Evolutionary conservation across 805 yeast species (phyloP), one percentile per base, ranked within the genome.

Genomic region (Kodamaea jinghongensis): DNA sequence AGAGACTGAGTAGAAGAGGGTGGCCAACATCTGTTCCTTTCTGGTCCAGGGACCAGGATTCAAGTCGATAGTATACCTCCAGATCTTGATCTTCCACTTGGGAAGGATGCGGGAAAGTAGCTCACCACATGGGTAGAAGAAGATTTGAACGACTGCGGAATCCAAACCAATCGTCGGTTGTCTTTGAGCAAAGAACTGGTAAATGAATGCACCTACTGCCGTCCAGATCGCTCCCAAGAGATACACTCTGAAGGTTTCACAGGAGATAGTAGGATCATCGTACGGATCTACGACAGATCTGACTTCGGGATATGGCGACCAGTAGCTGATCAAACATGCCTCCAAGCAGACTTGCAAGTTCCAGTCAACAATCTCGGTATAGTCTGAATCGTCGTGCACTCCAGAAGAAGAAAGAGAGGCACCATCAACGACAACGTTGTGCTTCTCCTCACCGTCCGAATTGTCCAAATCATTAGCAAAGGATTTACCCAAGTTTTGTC

Each of bases 21-120:
- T 76, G 2, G 82, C 66, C 43, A 82, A 67, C 80, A 79, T 78
- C 55, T 81, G 86, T 50, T 81, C 86, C 52, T 81, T 81, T 46
- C 58, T 66, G 23, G 69, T 62, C 82, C 84, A 82, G 9, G 83
- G 81, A 11, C 86, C 83, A 3, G 82, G 83, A 54, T 78, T 78
- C 38, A 79, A 55, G 8, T 46, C 50, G 68, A 63, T 43, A 59
- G 50, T 45, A 67, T 61, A 17, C 50, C 59, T 35, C 79, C 47
- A 48, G 27, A 54, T 45, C 32, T 36, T 45, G 38, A 52, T 37
- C 13, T 43, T 48, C 52, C 52, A 50, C 39, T 70, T 67, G 5
- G 78, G 76, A n/a, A 70, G 42, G n/a, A 63, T 59, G 25, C 32
- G 40, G 8, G 49, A 48, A 42, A 47, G 60, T 1, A 70, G 45